phyloP scores from a whole-genome alignment of 2,329 filamentous ascomycete genomes.

The Torrubiella hemipterigena region DNA sequence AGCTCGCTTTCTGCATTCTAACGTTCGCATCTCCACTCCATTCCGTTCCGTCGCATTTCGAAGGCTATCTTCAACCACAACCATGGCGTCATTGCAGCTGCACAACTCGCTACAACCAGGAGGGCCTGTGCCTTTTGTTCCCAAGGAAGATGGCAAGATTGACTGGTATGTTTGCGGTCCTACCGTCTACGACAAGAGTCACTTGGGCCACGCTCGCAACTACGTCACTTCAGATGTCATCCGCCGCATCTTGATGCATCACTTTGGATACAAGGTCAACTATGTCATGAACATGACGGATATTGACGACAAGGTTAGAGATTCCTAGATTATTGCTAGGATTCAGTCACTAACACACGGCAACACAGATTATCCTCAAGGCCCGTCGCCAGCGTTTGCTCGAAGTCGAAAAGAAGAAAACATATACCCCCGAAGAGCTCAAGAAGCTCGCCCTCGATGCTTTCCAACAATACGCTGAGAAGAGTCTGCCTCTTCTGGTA shows the following conservation, averaged over 20 bases:
- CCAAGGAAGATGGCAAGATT: conserved; percentile 58
- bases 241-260: conserved; percentile 67
- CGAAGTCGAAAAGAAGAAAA: conserved; percentile 65
- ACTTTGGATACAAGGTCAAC: conserved; percentile 70
- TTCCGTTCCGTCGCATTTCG: conserved; percentile 15
- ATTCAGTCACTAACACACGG: conserved; percentile 1
- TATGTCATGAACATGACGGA: conserved; percentile 95
- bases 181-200: conserved; percentile 72
- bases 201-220: conserved; percentile 75
- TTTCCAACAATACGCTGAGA: conserved; percentile 43
- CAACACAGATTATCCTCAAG: conserved; percentile 41
- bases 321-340: background rate
- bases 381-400: conserved; percentile 71
- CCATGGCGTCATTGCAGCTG: conserved; percentile 52
- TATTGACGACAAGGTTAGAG: conserved; percentile 57
- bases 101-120: conserved; percentile 70
- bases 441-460: conserved; percentile 36
- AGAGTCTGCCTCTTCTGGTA: conserved; percentile 40
- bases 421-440: conserved; percentile 33
- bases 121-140: conserved; percentile 61
- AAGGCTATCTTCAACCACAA: conserved; percentile 21
- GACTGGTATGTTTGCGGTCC: conserved; percentile 87
- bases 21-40: conserved; percentile 15
- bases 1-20: conserved; percentile 19
- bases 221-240: conserved; percentile 88